Conservation (phyloP, 441 rosid species). For the Daphne laureola region DNA sequence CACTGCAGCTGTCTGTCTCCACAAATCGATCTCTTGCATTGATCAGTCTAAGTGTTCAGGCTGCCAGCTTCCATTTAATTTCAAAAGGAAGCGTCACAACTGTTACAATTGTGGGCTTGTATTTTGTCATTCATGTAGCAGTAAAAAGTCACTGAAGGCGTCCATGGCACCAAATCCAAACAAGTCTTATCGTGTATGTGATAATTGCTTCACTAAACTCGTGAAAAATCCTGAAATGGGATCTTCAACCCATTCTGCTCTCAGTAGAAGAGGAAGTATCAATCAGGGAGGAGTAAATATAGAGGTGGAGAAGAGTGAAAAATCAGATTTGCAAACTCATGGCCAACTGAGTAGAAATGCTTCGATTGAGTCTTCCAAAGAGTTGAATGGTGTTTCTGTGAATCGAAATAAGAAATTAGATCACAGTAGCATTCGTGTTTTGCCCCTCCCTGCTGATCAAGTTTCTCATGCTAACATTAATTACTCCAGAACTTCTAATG, state of each 20-base stretch:
- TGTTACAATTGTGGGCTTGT: slow-evolving; percentile 56
- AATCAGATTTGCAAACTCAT: slow-evolving; percentile 30
- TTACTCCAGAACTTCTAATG: slow-evolving; percentile 28
- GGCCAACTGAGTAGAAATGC: slow-evolving; percentile 38
- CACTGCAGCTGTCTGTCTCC: slow-evolving; percentile 53
- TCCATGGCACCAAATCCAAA: slow-evolving; percentile 51
- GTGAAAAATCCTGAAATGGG: slow-evolving; percentile 32
- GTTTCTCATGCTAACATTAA: slow-evolving; percentile 28
- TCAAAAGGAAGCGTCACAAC: slow-evolving; percentile 52
- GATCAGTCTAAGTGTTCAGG: slow-evolving; percentile 58
- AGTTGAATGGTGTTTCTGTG: slow-evolving; percentile 26
- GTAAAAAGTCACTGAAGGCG: slow-evolving; percentile 43
- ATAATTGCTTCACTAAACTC: slow-evolving; percentile 38
- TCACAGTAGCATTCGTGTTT: slow-evolving; percentile 35
- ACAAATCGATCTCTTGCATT: slow-evolving; percentile 40
- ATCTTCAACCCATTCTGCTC: slow-evolving; percentile 26
- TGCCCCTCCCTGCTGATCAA: slow-evolving; percentile 33
- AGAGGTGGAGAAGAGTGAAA: slow-evolving; percentile 25
- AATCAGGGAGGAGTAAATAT: slow-evolving; percentile 28
- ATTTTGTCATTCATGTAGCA: slow-evolving; percentile 49
- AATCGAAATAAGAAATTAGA: slow-evolving; percentile 40
- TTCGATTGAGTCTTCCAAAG: slow-evolving; percentile 34
- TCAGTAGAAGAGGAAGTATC: slow-evolving; percentile 37
- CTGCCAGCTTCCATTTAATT: slow-evolving; percentile 40
- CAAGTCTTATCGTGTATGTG: slow-evolving; percentile 48